These are phyloP conservation scores for Wickerhamiella galacta DNA, from an alignment of 805 yeast genomes.

Conservation along the genomic window DNA sequence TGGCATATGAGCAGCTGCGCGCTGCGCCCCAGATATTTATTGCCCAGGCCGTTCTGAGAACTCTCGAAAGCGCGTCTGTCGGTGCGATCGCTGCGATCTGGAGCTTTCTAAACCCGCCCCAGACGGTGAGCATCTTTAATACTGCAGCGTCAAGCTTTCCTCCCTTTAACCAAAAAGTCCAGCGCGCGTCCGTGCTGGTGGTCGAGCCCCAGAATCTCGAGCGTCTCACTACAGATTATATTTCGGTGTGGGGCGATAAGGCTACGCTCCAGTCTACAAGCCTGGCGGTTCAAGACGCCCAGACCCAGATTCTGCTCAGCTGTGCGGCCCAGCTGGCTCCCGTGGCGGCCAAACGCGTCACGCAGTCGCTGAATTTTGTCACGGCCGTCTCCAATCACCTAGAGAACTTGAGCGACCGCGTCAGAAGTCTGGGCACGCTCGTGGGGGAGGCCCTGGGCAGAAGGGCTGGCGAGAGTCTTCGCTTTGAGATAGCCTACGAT, in stretches of 20 bases:
- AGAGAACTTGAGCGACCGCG: constrained; percentile 29
- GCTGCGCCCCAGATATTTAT: constrained; percentile 9
- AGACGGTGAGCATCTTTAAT: constrained; percentile 4
- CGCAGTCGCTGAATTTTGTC: constrained; percentile 28
- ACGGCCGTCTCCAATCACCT: constrained; percentile 37
- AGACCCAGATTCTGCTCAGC: constrained; percentile 32
- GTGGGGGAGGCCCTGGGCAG: constrained; percentile 32
- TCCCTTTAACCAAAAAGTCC: constrained; percentile 1
- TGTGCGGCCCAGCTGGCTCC: constrained; percentile 19
- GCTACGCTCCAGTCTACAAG: constrained; percentile 27
- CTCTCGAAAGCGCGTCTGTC: background rate
- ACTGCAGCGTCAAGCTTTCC: constrained; percentile 1
- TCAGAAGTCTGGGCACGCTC: constrained; percentile 38
- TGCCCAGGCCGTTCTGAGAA: constrained; percentile 3
- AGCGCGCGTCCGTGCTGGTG: constrained; percentile 13
- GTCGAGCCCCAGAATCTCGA: constrained; percentile 3
- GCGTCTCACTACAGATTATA: constrained; percentile 4
- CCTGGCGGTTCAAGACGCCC: constrained; percentile 27
- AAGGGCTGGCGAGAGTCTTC: constrained; percentile 14
- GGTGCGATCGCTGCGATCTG: constrained; percentile 11
- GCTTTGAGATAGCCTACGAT: constrained; percentile 16
- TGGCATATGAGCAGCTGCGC: constrained; percentile 5
- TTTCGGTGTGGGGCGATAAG: constrained; percentile 25
- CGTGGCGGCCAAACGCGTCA: constrained; percentile 18
- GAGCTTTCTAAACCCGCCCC: constrained; percentile 4